Percentiles rank a stretch among this genome's conserved stretches.
Conservation (phyloP, 2,329 filamentous ascomycete genomes). For the Mycogone perniciosa region DNA sequence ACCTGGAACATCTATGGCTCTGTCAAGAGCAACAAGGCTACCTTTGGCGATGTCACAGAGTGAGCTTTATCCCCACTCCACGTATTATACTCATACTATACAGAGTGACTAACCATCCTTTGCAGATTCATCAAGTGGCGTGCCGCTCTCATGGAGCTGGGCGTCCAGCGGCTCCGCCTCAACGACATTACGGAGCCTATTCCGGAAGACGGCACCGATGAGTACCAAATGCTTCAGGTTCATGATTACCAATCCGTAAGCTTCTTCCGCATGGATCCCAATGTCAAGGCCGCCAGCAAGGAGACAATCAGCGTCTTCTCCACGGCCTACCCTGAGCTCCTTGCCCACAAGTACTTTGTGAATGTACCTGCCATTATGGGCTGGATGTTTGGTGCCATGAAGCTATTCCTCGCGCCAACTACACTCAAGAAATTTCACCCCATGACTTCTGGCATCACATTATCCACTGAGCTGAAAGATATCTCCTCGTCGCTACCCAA, state of each 20-base stretch:
- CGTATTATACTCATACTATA: too few relatives aligned
- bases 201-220: slow-evolving; percentile 68
- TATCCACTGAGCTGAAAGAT: slow-evolving; percentile 53
- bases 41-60: slow-evolving; percentile 78
- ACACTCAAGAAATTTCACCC: slow-evolving; percentile 77
- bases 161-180: slow-evolving; percentile 68
- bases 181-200: slow-evolving; percentile 62
- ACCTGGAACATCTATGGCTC: slow-evolving; percentile 93
- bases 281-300: slow-evolving; percentile 67
- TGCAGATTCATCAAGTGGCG: slow-evolving; percentile 82
- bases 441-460: slow-evolving; percentile 63
- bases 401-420: slow-evolving; percentile 65
- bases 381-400: slow-evolving; percentile 72
- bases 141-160: slow-evolving; percentile 82
- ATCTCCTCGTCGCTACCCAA: slow-evolving; percentile 62
- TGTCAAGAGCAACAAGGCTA: slow-evolving; percentile 74
- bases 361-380: slow-evolving; percentile 90
- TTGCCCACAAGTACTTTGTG: slow-evolving; percentile 85
- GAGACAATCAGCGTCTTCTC: slow-evolving; percentile 78
- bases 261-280: slow-evolving; percentile 75
- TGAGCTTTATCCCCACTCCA: slow-evolving; percentile 40
- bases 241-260: slow-evolving; percentile 88
- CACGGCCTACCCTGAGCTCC: slow-evolving; percentile 80
- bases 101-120: background rate
- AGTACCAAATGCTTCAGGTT: slow-evolving; percentile 85